These are phyloP conservation scores for Myxozyma neglecta DNA, from an alignment of 805 yeast species.

Conservation along the genomic window DNA sequence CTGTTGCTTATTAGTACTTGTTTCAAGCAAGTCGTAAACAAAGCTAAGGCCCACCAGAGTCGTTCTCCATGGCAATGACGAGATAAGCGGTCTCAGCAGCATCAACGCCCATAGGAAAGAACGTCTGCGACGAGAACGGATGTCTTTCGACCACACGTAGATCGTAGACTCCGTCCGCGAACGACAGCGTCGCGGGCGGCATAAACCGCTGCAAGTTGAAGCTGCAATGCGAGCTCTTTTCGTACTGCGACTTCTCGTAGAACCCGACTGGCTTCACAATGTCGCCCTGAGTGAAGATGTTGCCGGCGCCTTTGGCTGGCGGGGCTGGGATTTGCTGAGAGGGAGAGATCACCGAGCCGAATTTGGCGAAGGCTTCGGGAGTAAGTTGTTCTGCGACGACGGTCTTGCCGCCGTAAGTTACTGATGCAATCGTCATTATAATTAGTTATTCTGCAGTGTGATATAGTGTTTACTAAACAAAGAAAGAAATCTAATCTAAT, in stretches of 20 bases:
- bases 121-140: constrained; percentile 85
- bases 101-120: constrained; percentile 80
- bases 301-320: constrained; percentile 54
- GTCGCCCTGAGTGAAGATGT: constrained; percentile 71
- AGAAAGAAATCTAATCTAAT: too few species aligned
- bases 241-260: constrained; percentile 50
- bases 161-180: constrained; percentile 42
- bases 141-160: constrained; percentile 82
- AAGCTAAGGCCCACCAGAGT: constrained; percentile 33
- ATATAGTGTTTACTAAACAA: too few species aligned
- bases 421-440: constrained; percentile 27
- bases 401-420: constrained; percentile 11
- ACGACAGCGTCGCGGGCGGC: constrained; percentile 57
- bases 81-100: constrained; percentile 57
- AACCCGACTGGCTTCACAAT: constrained; percentile 66
- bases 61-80: constrained; percentile 73
- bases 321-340: constrained; percentile 77
- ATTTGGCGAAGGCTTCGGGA: constrained; percentile 63
- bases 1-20: constrained; percentile 42
- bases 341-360: constrained; percentile 78
- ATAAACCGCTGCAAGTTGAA: constrained; percentile 83
- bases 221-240: constrained; percentile 56
- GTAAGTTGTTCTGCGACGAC: constrained; percentile 59
- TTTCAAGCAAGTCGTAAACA: not conserved
- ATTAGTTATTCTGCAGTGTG: too few species aligned